A percentile compares a stretch with the other conserved stretches of the same genome.
Evolutionary conservation across 306 rosid species (phyloP).

Genomic region (Herpetospermum pedunculosum): DNA sequence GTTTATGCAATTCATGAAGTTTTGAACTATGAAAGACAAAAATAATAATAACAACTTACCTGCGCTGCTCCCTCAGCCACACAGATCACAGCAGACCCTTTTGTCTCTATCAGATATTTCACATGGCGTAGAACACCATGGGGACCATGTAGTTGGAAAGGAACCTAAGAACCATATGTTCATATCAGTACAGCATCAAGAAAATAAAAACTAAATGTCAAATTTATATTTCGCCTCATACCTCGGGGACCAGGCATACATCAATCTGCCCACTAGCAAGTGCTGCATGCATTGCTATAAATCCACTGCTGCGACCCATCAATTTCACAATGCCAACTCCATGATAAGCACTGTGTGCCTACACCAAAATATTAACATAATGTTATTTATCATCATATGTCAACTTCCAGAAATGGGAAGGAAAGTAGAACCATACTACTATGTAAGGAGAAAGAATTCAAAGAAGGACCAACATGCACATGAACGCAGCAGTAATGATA

Average conservation of each 20-base stretch:
- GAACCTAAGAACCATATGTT: conserved; percentile 43
- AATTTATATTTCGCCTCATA: conserved; percentile 18
- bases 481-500: background rate
- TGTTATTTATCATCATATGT: background rate
- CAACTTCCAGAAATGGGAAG: background rate
- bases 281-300: conserved; percentile 94
- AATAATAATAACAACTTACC: conserved; percentile 29
- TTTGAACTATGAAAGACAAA: background rate
- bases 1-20: background rate
- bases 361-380: background rate
- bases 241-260: conserved; percentile 96
- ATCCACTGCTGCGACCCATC: conserved; percentile 99
- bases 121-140: conserved; percentile 80
- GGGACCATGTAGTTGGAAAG: conserved; percentile 71
- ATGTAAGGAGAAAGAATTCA: background rate
- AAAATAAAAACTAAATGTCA: conserved; percentile 4
- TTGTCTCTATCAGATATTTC: conserved; percentile 70
- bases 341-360: conserved; percentile 99
- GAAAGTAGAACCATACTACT: background rate
- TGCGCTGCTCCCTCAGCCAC: conserved; percentile 98
- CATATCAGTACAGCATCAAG: conserved; percentile 3
- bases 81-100: conserved; percentile 94
- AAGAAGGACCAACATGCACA: background rate
- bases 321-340: conserved; percentile 89
- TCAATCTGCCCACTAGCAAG: conserved; percentile 94